These are phyloP conservation scores for Cubamyces lactineus DNA, from an alignment of 768 basidiomycete species.

Conservation along the genomic window DNA sequence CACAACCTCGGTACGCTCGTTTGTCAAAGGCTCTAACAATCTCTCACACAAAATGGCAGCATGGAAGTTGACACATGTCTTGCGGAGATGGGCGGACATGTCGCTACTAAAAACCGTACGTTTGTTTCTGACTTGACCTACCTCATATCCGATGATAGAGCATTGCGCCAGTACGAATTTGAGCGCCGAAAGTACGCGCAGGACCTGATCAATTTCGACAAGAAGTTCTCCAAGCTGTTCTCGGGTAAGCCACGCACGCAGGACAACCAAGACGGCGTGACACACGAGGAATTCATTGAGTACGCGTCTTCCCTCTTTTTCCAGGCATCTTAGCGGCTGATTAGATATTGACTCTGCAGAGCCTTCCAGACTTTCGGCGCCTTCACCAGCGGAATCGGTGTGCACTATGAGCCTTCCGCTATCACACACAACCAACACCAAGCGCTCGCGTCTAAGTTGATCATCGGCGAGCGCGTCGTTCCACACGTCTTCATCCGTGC, in stretches of 20 bases:
- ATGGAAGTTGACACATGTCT: slow-evolving; percentile 58
- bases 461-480: slow-evolving; percentile 53
- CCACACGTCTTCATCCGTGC: slow-evolving; percentile 51
- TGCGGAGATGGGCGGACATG: slow-evolving; percentile 50
- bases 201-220: slow-evolving; percentile 58
- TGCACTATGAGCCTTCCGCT: slow-evolving; percentile 50
- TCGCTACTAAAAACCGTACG: slow-evolving; percentile 51
- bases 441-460: slow-evolving; percentile 41
- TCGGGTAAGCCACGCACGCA: slow-evolving; percentile 53
- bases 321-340: not conserved
- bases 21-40: too few relatives aligned
- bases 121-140: not conserved
- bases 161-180: slow-evolving; percentile 46
- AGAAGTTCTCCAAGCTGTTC: slow-evolving; percentile 53
- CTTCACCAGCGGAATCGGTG: slow-evolving; percentile 52
- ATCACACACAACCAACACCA: slow-evolving; percentile 42
- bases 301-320: slow-evolving; percentile 25
- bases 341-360: slow-evolving; percentile 29
- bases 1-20: slow-evolving; percentile 48
- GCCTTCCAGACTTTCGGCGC: slow-evolving; percentile 49
- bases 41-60: slow-evolving; percentile 30
- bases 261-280: slow-evolving; percentile 46
- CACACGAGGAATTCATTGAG: slow-evolving; percentile 52
- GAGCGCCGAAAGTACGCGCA: slow-evolving; percentile 58
- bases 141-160: not conserved